Conservation (phyloP, 73 alveolate species). For the Effrenium voratum region DNA sequence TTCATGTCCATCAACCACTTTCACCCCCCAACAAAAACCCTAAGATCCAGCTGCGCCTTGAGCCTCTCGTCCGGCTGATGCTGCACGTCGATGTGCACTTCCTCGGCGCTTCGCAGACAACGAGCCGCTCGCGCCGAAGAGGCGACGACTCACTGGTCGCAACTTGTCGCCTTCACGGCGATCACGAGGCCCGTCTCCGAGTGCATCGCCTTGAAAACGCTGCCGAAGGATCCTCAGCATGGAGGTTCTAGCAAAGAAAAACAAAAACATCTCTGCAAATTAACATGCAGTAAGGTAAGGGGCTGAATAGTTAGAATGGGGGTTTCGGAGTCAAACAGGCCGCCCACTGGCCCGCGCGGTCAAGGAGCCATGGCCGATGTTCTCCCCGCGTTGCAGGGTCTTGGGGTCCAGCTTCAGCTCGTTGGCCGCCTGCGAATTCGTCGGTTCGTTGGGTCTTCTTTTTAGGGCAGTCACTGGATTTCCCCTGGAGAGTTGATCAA, state of each 20-base stretch:
- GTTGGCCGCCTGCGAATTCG: neutral
- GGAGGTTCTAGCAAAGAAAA: too few relatives aligned
- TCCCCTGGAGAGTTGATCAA: too few relatives aligned
- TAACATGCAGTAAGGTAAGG: neutral
- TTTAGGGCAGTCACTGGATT: neutral
- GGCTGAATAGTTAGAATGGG: too few relatives aligned
- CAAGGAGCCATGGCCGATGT: constrained; percentile 68
- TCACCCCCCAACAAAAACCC: neutral
- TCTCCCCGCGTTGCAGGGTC: constrained; percentile 77
- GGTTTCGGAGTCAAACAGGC: too few relatives aligned
- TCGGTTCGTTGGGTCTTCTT: neutral
- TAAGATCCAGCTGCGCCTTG: neutral
- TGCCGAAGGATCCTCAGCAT: constrained; percentile 83
- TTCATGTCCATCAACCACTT: neutral
- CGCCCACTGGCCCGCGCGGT: too few relatives aligned
- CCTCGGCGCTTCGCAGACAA: neutral
- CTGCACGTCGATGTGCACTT: constrained; percentile 75
- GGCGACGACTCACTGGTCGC: neutral
- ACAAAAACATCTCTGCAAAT: neutral
- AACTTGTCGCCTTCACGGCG: constrained; percentile 49
- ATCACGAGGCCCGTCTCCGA: constrained; percentile 61
- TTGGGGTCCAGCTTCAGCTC: constrained; percentile 50
- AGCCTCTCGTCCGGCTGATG: constrained; percentile 78
- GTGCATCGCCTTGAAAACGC: constrained; percentile 80
- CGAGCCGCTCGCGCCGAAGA: neutral